A percentile compares a stretch with the other conserved stretches of the same genome.
phyloP scores from a whole-genome alignment of 192 early-diverging fungal species.

The Irineochytrium annulatum region DNA sequence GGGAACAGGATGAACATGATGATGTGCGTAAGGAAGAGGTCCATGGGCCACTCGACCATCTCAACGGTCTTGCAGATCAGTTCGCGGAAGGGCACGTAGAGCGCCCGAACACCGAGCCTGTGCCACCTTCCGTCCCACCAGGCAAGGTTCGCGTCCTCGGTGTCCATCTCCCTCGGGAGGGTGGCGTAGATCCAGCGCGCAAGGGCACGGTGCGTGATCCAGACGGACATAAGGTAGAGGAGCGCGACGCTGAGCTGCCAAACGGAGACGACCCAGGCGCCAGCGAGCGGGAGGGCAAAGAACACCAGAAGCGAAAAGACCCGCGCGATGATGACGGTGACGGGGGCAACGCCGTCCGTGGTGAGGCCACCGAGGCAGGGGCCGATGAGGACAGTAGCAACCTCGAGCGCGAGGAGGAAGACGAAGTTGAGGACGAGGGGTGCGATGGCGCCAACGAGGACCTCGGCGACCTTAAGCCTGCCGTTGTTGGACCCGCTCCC shows the following conservation, averaged over 20 bases:
- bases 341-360: constrained; percentile 13
- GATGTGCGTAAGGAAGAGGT: constrained; percentile 73
- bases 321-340: constrained; percentile 4
- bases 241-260: not conserved
- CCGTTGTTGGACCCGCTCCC: constrained; percentile 8
- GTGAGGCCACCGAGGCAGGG: constrained; percentile 1
- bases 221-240: not conserved
- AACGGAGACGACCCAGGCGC: constrained; percentile 6
- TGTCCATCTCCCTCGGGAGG: constrained; percentile 77
- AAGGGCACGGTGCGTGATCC: not conserved
- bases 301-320: constrained; percentile 1
- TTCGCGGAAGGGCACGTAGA: constrained; percentile 74
- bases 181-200: constrained; percentile 52
- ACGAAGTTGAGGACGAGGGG: constrained; percentile 6
- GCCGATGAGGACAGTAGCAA: constrained; percentile 1
- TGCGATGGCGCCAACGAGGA: not conserved
- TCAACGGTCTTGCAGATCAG: constrained; percentile 81
- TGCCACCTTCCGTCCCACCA: constrained; percentile 89
- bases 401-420: not conserved
- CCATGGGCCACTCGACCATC: constrained; percentile 73
- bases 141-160: constrained; percentile 76
- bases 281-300: constrained; percentile 7
- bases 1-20: constrained; percentile 72
- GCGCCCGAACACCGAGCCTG: constrained; percentile 61
- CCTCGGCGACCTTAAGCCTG: not conserved